Evolutionary conservation across 345 rosid genomes (phyloP).

Genomic region (Eucalyptus grandis): DNA sequence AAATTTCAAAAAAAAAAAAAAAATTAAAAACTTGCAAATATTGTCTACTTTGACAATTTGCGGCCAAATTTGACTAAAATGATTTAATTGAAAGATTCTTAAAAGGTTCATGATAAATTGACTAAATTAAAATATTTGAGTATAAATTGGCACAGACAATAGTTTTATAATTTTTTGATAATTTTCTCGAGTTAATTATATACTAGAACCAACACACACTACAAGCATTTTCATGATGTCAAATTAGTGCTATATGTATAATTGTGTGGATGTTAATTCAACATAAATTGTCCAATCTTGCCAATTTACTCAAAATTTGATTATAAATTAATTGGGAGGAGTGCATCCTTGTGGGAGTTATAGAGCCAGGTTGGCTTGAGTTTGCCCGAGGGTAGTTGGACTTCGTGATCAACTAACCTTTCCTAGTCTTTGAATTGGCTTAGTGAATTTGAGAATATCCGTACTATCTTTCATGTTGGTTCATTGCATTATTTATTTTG

Average conservation of each 20-base stretch:
- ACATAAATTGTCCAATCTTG: not conserved
- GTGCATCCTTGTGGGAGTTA: not conserved
- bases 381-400: not conserved
- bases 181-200: not conserved
- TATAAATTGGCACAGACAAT: fast-evolving
- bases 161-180: not conserved
- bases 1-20: not conserved
- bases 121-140: not conserved
- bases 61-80: not conserved
- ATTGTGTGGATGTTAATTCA: not conserved
- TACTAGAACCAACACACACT: not conserved
- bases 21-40: too few species aligned
- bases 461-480: not conserved
- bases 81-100: not conserved
- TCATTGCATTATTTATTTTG: not conserved
- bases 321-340: not conserved
- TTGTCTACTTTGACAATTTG: fast-evolving
- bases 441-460: not conserved
- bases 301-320: not conserved
- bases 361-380: not conserved
- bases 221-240: not conserved
- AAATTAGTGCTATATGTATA: too few species aligned
- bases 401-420: not conserved
- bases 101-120: not conserved
- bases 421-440: not conserved